Base-by-base conservation (phyloP, 495 filamentous ascomycete genomes). In the Cercophora scortea region DNA sequence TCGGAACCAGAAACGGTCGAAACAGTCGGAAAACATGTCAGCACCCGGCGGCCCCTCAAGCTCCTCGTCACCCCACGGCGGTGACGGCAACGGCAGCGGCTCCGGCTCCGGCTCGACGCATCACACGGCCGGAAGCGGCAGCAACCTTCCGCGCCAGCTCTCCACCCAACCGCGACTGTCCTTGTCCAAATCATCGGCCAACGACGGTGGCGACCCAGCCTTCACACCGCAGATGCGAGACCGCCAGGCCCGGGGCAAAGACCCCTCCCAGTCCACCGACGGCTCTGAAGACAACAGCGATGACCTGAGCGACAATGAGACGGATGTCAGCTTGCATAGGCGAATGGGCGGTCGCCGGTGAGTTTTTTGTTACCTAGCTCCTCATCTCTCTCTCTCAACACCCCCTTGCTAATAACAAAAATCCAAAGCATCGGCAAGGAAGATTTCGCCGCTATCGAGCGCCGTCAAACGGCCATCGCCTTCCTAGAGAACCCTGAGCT, bases 191-290 rank as follows among this genome's bases (percentile, higher is more conserved):
- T 18, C 49, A 6, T 59, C 59, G 5, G 52, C 61, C 7, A 54
- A 56, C 1, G 47, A n/a, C 49, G 25, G 33, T 12, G 35, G 34
- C 34, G 45, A 45, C 41, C 48, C 53, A 38, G 10, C 32, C 25
- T 70, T 73, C 61, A 70, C 71, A 9, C 32, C 63, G 12, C 43
- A 63, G 42, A 77, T 76, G 75, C 70, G 72, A 49, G 74, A 79
- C 56, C 68, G 70, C 6, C 78, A 81, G 59, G 75, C 78, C 5
- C 64, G 78, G n/a, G 76, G 76, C 17, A 78, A 77, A 51, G 69
- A 78, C 56, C 74, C 74, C 1, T 77, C 75, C 62, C 43, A 58
- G 32, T 53, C 54, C 11, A 38, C 10, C 36, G 13, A 38, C 36
- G 56, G 43, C 18, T 59, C 59, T 7, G 66, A 59, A 13, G 61